These are phyloP conservation scores for Protostelium mycophagum DNA, from an alignment of 78 protist genomes.

Conservation along the genomic window DNA sequence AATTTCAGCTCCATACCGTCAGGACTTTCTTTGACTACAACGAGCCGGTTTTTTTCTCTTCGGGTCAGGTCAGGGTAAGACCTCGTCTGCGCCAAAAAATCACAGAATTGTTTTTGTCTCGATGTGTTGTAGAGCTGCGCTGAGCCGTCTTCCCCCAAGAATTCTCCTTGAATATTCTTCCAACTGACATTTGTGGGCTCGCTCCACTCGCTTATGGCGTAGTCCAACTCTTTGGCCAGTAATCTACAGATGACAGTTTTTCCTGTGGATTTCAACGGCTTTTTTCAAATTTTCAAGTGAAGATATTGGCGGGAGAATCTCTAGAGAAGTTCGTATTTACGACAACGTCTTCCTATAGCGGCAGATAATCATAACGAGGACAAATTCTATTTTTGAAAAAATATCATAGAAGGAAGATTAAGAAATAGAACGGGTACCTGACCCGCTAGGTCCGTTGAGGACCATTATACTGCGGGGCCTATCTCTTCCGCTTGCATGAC, in stretches of 20 bases:
- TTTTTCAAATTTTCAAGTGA: too few relatives aligned
- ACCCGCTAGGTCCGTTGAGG: neutral
- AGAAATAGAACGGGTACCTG: neutral
- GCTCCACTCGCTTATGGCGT: neutral
- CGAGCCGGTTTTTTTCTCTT: neutral
- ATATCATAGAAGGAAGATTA: neutral
- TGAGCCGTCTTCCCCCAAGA: neutral
- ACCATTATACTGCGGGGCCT: neutral
- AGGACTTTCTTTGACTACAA: neutral
- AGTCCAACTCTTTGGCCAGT: neutral
- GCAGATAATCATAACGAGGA: too few relatives aligned
- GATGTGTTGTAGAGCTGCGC: neutral
- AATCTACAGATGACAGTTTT: neutral
- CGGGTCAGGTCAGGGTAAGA: neutral
- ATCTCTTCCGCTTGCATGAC: neutral
- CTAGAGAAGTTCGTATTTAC: too few relatives aligned
- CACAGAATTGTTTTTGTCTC: neutral
- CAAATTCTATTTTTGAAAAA: neutral
- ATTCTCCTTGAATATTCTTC: neutral
- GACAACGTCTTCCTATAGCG: too few relatives aligned
- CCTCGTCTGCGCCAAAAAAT: neutral
- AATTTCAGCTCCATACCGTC: neutral
- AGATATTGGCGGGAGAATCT: too few relatives aligned
- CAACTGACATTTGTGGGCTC: neutral
- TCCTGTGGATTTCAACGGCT: neutral